phyloP scores from a whole-genome alignment of 345 rosid genomes.

The Populus nigra region DNA sequence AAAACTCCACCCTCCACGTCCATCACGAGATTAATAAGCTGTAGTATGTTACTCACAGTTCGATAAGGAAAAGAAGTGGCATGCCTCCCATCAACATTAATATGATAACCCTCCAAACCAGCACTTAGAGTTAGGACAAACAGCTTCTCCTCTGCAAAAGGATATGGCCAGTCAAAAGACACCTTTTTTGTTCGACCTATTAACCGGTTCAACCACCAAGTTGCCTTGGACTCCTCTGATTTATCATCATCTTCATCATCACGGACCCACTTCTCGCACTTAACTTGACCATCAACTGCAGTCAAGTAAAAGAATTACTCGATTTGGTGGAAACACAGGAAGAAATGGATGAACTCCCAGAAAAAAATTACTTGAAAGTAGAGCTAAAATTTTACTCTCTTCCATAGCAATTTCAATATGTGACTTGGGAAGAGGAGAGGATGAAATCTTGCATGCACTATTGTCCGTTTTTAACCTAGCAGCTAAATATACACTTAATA shows the following conservation, averaged over 20 bases:
- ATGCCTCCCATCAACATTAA: constrained; percentile 86
- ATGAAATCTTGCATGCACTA: neutral
- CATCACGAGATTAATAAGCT: constrained; percentile 9
- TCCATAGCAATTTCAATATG: neutral
- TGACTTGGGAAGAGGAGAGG: neutral
- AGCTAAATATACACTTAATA: neutral
- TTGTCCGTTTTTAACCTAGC: neutral
- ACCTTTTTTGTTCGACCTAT: constrained; percentile 69
- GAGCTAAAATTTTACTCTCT: neutral
- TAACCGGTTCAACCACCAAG: constrained; percentile 83
- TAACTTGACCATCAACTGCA: constrained; percentile 83
- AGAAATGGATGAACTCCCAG: neutral
- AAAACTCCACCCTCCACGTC: constrained; percentile 12
- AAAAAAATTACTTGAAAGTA: neutral
- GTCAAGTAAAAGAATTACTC: constrained; percentile 22
- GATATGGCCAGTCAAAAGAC: constrained; percentile 84
- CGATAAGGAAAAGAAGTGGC: constrained; percentile 88
- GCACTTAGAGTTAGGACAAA: constrained; percentile 86
- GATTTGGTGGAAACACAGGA: neutral
- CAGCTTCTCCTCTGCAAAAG: constrained; percentile 71
- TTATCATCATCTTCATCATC: constrained; percentile 60
- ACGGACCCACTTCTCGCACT: constrained; percentile 95
- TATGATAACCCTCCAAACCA: constrained; percentile 91
- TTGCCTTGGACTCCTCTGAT: constrained; percentile 66
- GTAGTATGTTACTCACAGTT: constrained; percentile 56